phyloP scores from a whole-genome alignment of 2,329 filamentous ascomycete genomes.

The Neopestalotiopsis sp. region DNA sequence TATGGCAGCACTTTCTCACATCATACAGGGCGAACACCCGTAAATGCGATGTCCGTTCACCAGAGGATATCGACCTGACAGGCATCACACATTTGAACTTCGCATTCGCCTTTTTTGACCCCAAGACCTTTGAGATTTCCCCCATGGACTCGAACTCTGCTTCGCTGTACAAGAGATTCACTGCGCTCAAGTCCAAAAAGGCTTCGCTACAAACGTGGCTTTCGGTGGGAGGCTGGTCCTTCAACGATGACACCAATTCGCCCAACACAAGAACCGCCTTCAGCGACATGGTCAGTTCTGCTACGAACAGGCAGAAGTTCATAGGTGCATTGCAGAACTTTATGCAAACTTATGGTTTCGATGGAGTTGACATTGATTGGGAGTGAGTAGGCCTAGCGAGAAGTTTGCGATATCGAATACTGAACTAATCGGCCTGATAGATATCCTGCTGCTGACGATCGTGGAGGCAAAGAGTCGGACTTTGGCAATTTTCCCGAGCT shows the following conservation, averaged over 20 bases:
- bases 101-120: slow-evolving; percentile 47
- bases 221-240: slow-evolving; percentile 40
- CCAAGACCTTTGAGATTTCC: slow-evolving; percentile 26
- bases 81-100: slow-evolving; percentile 40
- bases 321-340: slow-evolving; percentile 21
- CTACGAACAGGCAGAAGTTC: slow-evolving; percentile 19
- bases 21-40: slow-evolving; percentile 16
- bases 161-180: slow-evolving; percentile 33
- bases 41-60: slow-evolving; percentile 23
- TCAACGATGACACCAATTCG: slow-evolving; percentile 30
- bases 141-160: slow-evolving; percentile 30
- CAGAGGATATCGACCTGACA: slow-evolving; percentile 18
- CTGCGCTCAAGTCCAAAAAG: slow-evolving; percentile 17
- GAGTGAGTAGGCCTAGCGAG: slow-evolving; percentile 46
- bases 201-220: slow-evolving; percentile 35
- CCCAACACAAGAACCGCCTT: slow-evolving; percentile 22
- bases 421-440: slow-evolving; percentile 5
- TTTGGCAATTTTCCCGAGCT: slow-evolving; percentile 22
- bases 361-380: slow-evolving; percentile 46
- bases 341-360: slow-evolving; percentile 25
- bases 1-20: too few species aligned
- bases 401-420: neutral
- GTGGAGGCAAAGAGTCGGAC: slow-evolving; percentile 25
- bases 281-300: slow-evolving; percentile 22
- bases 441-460: slow-evolving; percentile 25